A percentile compares a stretch with the other conserved stretches of the same genome.
Conservation (phyloP, 495 filamentous ascomycete genomes). For the Xylaria sp. region DNA sequence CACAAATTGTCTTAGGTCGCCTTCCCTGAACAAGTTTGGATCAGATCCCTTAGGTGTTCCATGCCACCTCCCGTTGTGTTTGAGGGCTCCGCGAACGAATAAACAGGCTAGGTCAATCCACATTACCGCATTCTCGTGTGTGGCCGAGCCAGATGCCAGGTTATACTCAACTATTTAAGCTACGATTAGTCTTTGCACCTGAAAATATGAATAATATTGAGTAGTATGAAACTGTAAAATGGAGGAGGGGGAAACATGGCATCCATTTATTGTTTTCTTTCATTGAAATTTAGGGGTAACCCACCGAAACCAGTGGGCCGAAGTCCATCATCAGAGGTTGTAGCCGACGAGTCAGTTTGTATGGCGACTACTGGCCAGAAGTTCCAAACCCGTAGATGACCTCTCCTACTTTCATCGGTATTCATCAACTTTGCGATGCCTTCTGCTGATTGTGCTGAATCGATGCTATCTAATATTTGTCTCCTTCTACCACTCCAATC, state of each 20-base stretch:
- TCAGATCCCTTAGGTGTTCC: neutral
- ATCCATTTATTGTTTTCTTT: neutral
- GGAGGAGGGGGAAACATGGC: neutral
- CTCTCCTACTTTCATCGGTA: neutral
- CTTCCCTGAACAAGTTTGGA: neutral
- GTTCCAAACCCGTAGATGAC: neutral
- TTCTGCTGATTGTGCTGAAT: neutral
- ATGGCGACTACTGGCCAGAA: slow-evolving; percentile 4
- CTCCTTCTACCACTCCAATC: neutral
- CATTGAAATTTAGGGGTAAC: neutral
- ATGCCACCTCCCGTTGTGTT: neutral
- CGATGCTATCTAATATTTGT: neutral
- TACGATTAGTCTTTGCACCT: neutral
- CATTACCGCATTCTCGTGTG: no score
- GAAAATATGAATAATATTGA: neutral
- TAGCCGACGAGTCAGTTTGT: neutral
- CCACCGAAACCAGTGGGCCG: neutral
- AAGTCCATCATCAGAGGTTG: neutral
- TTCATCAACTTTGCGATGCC: slow-evolving; percentile 6
- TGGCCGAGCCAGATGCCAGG: neutral
- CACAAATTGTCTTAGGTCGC: neutral
- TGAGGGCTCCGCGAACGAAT: neutral
- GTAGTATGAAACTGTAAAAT: neutral
- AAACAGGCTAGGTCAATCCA: slow-evolving; percentile 10
- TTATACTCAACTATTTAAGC: slow-evolving; percentile 11